phyloP scores from a whole-genome alignment of 768 basidiomycete genomes.

The Asterophora lycoperdoides region DNA sequence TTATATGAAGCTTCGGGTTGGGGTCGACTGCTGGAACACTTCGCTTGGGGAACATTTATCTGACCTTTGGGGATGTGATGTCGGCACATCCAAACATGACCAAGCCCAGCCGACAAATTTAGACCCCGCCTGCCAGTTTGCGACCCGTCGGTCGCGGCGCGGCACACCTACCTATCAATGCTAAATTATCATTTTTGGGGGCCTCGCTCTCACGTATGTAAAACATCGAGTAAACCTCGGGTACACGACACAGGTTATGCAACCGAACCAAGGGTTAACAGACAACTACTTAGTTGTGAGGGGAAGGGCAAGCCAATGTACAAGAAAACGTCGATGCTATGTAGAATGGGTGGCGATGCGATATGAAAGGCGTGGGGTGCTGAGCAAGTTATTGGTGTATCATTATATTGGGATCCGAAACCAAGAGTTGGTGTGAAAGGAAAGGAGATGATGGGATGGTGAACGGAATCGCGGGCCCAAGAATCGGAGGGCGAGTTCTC shows the following conservation, averaged over 20 bases:
- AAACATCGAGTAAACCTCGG: not conserved
- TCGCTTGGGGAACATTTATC: constrained; percentile 15
- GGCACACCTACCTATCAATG: no score
- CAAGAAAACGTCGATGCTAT: not conserved
- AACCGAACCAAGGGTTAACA: not conserved
- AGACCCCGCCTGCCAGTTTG: no score
- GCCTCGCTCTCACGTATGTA: not conserved
- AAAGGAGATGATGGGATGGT: not conserved
- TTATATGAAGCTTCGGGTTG: constrained; percentile 27
- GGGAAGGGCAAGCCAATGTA: no score
- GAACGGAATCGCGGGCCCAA: not conserved
- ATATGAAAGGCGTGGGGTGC: not conserved
- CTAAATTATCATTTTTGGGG: not conserved
- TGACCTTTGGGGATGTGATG: constrained; percentile 18
- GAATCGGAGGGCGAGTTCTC: not conserved
- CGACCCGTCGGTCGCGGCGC: no score
- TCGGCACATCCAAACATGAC: constrained; percentile 15
- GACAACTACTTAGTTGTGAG: no score
- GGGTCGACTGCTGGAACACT: constrained; percentile 13
- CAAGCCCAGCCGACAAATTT: constrained; percentile 1
- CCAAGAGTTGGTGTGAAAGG: not conserved
- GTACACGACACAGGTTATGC: not conserved
- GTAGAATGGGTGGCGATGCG: not conserved
- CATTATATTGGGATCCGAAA: not conserved
- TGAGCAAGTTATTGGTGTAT: not conserved